Base-by-base conservation (phyloP, 306 rosid genomes). In the Lotus japonicus region DNA sequence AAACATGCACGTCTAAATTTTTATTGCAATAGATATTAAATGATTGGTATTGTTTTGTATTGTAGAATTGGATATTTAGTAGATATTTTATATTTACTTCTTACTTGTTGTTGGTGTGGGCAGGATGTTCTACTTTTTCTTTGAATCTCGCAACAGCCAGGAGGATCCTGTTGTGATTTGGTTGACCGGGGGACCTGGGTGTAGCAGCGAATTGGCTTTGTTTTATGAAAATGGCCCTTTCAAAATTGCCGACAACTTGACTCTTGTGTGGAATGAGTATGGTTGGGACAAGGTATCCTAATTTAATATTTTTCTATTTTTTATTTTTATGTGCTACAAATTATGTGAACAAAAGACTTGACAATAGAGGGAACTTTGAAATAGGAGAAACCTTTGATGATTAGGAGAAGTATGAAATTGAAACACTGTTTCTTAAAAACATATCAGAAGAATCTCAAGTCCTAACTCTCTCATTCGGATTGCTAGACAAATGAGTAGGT, bases 111-210 rank as follows among this genome's bases (percentile, higher is more conserved):
- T 73, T 57, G 44, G 12, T 62, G 63, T 9, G 55, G 55, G 77
- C 80, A 92, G 98, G 92, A 84, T 92, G 96, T 92, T 92, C 83
- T 92, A 92, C 82, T 86, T 92, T 58, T 89, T 89, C 84, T 92
- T 92, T 11, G 98, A 89, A 77, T 92, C 98, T 4, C 92, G 98
- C 44, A 73, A 61, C 73, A 75, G 68, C 60, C 78, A 84, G 81
- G 69, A 83, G 57, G 92, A 85, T 52, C 98, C 98, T 73, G 72
- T 92, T 56, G 98, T 92, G 19, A 92, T 92, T 54, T 92, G 98
- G 98, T 81, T 89, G 81, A 85, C 98, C 5, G 96, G 98, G 72
- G 96, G 98, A 31, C 98, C 98, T 55, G 98, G 98, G 9, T 92
- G 98, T 81, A 82, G 96, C 61, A 89, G 98, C 74, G 98, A 92